Evolutionary conservation across 169 alveolate genomes (phyloP).

Genomic region (Besnoitia besnoiti): DNA sequence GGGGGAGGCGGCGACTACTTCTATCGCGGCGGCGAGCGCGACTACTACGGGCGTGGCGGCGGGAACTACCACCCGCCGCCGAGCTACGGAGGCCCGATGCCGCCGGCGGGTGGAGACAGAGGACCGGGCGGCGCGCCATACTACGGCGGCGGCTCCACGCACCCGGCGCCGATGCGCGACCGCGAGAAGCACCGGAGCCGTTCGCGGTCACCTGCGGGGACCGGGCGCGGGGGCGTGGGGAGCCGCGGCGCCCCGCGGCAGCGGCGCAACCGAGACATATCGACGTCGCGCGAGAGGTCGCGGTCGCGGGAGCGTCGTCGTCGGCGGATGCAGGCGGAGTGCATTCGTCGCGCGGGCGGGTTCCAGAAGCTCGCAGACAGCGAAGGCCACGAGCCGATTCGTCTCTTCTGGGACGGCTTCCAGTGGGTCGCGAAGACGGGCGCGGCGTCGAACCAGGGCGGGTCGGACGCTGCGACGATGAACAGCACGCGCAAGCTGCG

Average conservation of each 20-base stretch:
- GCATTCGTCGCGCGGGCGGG: conserved; percentile 87
- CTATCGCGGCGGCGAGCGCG: conserved; percentile 3
- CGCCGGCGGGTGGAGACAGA: conserved; percentile 26
- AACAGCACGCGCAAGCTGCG: conserved; percentile 89
- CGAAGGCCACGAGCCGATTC: conserved; percentile 90
- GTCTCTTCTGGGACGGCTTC: conserved; percentile 93
- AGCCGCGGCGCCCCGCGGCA: not conserved
- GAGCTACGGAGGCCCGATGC: not conserved
- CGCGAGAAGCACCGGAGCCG: not conserved
- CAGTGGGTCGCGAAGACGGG: conserved; percentile 93
- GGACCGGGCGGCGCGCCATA: not conserved
- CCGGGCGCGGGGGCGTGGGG: not conserved
- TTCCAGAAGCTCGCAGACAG: conserved; percentile 89
- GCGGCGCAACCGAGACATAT: conserved; percentile 46
- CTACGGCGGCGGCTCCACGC: not conserved
- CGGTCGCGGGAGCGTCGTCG: conserved; percentile 77
- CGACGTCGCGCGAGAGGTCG: conserved; percentile 63
- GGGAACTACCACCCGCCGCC: conserved; percentile 26
- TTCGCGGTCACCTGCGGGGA: not conserved
- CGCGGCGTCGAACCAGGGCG: conserved; percentile 73
- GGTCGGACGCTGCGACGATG: conserved; percentile 87
- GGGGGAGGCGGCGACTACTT: not conserved
- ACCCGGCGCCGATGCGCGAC: not conserved
- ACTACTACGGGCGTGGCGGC: not conserved
- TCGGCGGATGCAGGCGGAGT: conserved; percentile 76